Base-by-base conservation (phyloP, 768 basidiomycete species). In the Lactarius vividus region DNA sequence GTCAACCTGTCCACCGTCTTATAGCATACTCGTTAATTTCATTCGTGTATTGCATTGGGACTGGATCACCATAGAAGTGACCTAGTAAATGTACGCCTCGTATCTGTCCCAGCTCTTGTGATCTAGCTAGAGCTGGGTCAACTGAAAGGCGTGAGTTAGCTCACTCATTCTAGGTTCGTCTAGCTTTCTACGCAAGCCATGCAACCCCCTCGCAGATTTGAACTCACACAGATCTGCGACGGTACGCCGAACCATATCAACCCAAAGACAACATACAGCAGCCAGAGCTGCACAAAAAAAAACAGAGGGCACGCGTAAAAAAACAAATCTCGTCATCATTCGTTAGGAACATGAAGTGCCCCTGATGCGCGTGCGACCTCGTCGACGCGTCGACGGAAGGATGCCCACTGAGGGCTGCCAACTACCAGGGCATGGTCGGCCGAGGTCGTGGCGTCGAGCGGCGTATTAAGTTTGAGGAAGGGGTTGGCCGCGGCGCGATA, bases 41-140 rank as follows among this genome's bases (percentile, higher is more conserved):
- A 0, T 56, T 53, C 44, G 46, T 55, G 26, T 55, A 56, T 56
- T 54, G 23, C 33, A 26, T 26, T 26, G 11, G 23, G 23, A 46
- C 23, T 28, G 42, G 15, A 18, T 37, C 37, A 28, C 35, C 23
- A 7, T n/a, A 11, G 40, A 18, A 61, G 40, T 11, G 29, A 39
- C 20, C 6, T 8, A 49, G 29, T 29, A 54, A 20, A 67, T 83
- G 78, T 82, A 23, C 68, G 80, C 91, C 90, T 83, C 93, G 92
- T 94, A 96, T 94, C 94, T 96, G 93, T 96, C 93, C 85, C 88
- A 89, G 80, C 80, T 78, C 80, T 79, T 78, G 86, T 78, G 69
- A 73, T 78, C 84, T 91, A 73, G 65, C 76, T 78, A 80, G 79
- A 84, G 78, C 85, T 86, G 86, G 90, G 92, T 94, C 94, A 94